Evolutionary conservation across 2,329 filamentous ascomycete species (phyloP).

Genomic region (Alternaria atra): DNA sequence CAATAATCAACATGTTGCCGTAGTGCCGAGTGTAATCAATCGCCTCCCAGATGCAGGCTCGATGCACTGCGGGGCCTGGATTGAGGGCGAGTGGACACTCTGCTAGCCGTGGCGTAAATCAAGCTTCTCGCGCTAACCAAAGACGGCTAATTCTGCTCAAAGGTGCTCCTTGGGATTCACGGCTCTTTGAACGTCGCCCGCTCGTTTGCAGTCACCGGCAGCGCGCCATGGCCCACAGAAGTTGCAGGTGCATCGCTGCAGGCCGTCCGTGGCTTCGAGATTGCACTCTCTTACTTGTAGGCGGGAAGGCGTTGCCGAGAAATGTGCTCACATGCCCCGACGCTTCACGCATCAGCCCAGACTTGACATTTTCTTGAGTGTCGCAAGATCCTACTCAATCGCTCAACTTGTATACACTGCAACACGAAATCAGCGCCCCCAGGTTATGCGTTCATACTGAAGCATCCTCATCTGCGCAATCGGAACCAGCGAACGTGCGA

Average conservation of each 20-base stretch:
- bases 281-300: constrained; percentile 1
- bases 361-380: constrained; percentile 42
- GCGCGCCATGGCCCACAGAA: constrained; percentile 13
- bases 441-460: constrained; percentile 43
- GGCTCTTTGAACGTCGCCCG: constrained; percentile 23
- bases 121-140: constrained; percentile 30
- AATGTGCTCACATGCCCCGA: constrained; percentile 23
- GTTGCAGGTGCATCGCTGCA: constrained; percentile 16
- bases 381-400: constrained; percentile 45
- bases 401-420: constrained; percentile 24
- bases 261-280: constrained; percentile 14
- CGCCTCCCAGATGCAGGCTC: constrained; percentile 19
- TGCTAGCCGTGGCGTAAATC: constrained; percentile 21
- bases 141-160: constrained; percentile 42
- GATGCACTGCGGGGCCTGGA: constrained; percentile 12
- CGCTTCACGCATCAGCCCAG: constrained; percentile 45
- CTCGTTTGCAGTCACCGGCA: constrained; percentile 7
- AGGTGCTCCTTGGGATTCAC: constrained; percentile 31
- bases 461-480: constrained; percentile 11
- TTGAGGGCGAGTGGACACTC: constrained; percentile 17
- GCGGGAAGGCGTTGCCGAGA: constrained; percentile 3
- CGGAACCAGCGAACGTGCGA: constrained; percentile 27
- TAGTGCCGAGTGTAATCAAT: constrained; percentile 12
- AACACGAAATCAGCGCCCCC: constrained; percentile 16
- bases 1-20: constrained; percentile 23